These are phyloP conservation scores for Mrakia blollopis DNA, from an alignment of 768 basidiomycete genomes.

Conservation along the genomic window DNA sequence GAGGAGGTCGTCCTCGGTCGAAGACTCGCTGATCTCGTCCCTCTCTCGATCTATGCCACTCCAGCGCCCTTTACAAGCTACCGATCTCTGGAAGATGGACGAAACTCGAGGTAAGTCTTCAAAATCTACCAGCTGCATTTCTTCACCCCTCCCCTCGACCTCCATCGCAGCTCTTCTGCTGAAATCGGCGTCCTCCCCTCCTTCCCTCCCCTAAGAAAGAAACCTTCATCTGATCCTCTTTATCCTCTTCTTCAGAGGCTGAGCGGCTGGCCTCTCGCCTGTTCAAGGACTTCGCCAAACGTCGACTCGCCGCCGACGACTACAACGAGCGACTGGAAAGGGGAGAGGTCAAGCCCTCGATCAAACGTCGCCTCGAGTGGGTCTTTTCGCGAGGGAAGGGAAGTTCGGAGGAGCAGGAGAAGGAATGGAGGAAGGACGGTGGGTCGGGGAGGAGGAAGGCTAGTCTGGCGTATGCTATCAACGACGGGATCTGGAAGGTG, in stretches of 20 bases:
- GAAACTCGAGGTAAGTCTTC: neutral
- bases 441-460: constrained; percentile 50
- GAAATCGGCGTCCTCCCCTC: neutral
- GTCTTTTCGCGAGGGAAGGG: constrained; percentile 5
- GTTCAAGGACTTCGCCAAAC: neutral
- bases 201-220: neutral
- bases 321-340: constrained; percentile 16
- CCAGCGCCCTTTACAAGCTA: constrained; percentile 65
- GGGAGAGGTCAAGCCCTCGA: constrained; percentile 17
- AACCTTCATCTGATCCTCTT: neutral
- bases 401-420: neutral
- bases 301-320: constrained; percentile 2
- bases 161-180: too few species aligned
- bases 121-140: neutral
- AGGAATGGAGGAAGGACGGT: constrained; percentile 42
- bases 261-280: neutral
- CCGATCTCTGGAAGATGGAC: constrained; percentile 66
- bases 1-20: neutral
- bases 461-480: constrained; percentile 47
- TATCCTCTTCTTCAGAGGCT: neutral
- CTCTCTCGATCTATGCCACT: constrained; percentile 42
- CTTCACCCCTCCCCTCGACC: neutral
- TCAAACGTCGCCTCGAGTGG: constrained; percentile 5
- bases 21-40: too few species aligned
- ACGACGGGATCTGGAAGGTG: constrained; percentile 23